These are phyloP conservation scores for Cornus suecica DNA, from an alignment of 148 eudicot genomes.

Conservation along the genomic window DNA sequence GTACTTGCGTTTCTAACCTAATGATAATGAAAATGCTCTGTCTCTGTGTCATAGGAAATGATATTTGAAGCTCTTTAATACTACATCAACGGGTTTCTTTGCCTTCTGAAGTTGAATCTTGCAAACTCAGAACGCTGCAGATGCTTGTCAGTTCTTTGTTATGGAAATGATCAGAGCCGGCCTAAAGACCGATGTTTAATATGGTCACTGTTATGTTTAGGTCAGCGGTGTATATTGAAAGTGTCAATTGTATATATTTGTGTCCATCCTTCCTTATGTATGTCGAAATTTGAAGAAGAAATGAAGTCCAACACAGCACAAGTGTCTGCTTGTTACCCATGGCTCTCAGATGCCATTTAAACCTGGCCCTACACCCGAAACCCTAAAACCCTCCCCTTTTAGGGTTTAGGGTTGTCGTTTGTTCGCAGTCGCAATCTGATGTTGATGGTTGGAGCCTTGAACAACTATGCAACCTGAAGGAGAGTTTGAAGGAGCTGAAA, in stretches of 20 bases:
- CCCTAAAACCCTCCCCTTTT: too few relatives aligned
- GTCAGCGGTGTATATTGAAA: slow-evolving; percentile 3
- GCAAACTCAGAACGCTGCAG: slow-evolving; percentile 6
- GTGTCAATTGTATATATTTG: background rate
- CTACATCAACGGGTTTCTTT: background rate
- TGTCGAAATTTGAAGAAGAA: background rate
- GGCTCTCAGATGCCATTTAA: background rate
- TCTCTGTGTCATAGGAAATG: slow-evolving; percentile 64
- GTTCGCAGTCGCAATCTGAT: background rate
- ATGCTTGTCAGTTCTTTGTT: background rate
- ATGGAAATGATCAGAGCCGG: slow-evolving; percentile 12
- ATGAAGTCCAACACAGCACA: background rate
- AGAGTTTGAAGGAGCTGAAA: background rate
- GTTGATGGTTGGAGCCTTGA: background rate
- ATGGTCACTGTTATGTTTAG: slow-evolving; percentile 4
- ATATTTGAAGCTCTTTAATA: slow-evolving; percentile 41
- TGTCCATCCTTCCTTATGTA: background rate
- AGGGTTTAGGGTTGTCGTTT: too few relatives aligned
- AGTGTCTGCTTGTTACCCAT: background rate
- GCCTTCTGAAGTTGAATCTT: slow-evolving; percentile 7
- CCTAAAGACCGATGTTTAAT: background rate
- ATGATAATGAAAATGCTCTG: background rate
- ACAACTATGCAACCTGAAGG: background rate
- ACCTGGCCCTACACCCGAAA: too few relatives aligned
- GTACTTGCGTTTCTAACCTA: background rate